Percentiles rank a stretch among this genome's conserved stretches.
Evolutionary conservation across 148 eudicot genomes (phyloP).

Genomic region (Chenopodium formosanum): DNA sequence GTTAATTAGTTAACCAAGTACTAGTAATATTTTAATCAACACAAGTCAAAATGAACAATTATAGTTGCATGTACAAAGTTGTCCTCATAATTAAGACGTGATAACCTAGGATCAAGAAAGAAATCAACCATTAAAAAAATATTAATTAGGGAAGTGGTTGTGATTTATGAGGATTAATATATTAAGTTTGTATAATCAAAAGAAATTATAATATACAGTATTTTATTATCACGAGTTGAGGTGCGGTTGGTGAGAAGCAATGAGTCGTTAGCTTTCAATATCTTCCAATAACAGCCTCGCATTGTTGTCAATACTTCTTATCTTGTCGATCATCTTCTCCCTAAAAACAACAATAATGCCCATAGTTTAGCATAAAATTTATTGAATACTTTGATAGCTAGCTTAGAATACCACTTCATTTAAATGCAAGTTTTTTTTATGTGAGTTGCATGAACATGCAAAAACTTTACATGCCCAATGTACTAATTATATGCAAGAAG

Average conservation of each 20-base stretch:
- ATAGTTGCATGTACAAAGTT: neutral
- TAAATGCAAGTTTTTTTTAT: neutral
- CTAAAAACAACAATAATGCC: neutral
- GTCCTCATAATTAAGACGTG: neutral
- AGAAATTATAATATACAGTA: neutral
- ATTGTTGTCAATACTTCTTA: constrained; percentile 7
- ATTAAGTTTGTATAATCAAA: neutral
- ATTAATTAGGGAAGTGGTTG: neutral
- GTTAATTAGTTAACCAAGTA: neutral
- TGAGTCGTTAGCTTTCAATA: constrained; percentile 10
- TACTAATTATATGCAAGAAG: too few relatives aligned
- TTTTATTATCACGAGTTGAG: neutral
- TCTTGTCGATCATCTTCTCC: neutral
- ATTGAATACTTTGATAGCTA: neutral
- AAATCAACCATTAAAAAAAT: neutral
- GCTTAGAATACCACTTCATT: neutral
- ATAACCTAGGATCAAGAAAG: neutral
- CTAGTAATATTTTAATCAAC: too few relatives aligned
- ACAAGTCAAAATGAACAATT: neutral
- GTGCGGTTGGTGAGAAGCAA: constrained; percentile 21
- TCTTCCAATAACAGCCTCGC: constrained; percentile 11
- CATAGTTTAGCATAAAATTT: neutral
- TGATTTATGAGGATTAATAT: neutral
- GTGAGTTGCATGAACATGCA: neutral
- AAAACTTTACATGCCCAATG: neutral